These are phyloP conservation scores for Fusarium nurragi DNA, from an alignment of 2,329 filamentous ascomycete species.

Conservation along the genomic window DNA sequence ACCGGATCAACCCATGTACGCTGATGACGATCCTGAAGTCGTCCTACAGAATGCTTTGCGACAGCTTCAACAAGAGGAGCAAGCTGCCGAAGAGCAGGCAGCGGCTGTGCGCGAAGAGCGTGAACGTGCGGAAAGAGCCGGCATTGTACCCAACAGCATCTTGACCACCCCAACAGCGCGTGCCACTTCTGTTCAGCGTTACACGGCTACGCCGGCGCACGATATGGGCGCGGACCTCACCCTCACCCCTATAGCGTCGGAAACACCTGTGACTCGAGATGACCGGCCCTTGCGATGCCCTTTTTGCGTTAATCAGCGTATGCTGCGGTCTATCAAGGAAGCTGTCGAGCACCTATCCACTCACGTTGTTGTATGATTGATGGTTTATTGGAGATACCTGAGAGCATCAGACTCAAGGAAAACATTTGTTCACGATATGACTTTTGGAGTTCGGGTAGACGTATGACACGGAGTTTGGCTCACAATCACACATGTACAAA, in stretches of 20 bases:
- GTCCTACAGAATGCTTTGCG: slow-evolving; percentile 68
- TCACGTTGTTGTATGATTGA: slow-evolving; percentile 62
- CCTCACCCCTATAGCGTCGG: slow-evolving; percentile 64
- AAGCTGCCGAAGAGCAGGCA: slow-evolving; percentile 66
- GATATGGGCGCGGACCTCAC: slow-evolving; percentile 56
- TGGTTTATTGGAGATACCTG: background rate
- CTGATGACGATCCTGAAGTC: slow-evolving; percentile 65
- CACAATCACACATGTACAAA: background rate
- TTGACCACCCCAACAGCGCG: slow-evolving; percentile 47
- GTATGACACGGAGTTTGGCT: slow-evolving; percentile 21
- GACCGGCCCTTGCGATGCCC: slow-evolving; percentile 66
- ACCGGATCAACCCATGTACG: slow-evolving; percentile 54
- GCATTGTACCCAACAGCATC: slow-evolving; percentile 44
- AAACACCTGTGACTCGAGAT: slow-evolving; percentile 55
- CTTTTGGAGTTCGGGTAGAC: slow-evolving; percentile 26
- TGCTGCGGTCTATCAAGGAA: slow-evolving; percentile 69
- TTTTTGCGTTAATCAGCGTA: slow-evolving; percentile 69
- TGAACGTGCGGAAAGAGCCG: slow-evolving; percentile 57
- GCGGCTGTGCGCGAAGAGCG: slow-evolving; percentile 63
- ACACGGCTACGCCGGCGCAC: slow-evolving; percentile 48
- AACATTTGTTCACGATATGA: background rate
- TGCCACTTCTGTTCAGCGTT: slow-evolving; percentile 48
- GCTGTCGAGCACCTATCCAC: slow-evolving; percentile 71
- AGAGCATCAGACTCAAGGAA: background rate
- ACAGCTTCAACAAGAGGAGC: slow-evolving; percentile 67